Conservation (phyloP, 1,139 yeast species). For the Pneumocystis carinii region DNA sequence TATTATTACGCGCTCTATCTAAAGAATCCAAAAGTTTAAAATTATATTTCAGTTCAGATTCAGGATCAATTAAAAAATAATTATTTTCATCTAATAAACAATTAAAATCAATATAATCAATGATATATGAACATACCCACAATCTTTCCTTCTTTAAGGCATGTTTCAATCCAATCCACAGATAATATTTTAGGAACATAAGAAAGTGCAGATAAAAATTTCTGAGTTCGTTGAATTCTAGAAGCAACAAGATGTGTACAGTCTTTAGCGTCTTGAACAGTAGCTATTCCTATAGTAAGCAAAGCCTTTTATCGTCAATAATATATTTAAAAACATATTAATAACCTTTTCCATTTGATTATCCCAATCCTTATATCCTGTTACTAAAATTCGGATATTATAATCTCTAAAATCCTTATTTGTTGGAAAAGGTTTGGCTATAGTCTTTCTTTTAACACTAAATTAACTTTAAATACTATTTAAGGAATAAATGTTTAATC, state of each 20-base stretch:
- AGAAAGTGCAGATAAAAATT: conserved; percentile 45
- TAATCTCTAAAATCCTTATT: not conserved
- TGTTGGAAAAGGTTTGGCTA: not conserved
- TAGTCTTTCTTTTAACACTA: not conserved
- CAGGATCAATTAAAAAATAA: conserved; percentile 16
- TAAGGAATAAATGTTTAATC: not conserved
- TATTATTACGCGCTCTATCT: conserved; percentile 22
- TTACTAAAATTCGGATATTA: not conserved
- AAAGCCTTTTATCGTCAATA: conserved; percentile 14
- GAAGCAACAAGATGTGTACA: conserved; percentile 47
- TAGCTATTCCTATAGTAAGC: conserved; percentile 21
- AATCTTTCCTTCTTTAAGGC: conserved; percentile 14
- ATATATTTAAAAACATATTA: conserved; percentile 9
- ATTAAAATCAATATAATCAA: conserved; percentile 14
- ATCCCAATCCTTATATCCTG: conserved; percentile 8
- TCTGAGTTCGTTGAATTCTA: conserved; percentile 64
- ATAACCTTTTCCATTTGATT: not conserved
- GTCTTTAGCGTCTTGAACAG: conserved; percentile 21
- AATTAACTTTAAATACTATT: not conserved
- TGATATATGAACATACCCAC: conserved; percentile 2
- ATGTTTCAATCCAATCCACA: conserved; percentile 22
- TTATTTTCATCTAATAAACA: conserved; percentile 17
- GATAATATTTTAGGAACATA: conserved; percentile 28
- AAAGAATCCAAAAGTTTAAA: conserved; percentile 23
- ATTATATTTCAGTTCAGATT: conserved; percentile 14